These are phyloP conservation scores for Hanseniaspora lindneri DNA, from an alignment of 805 yeast species.

Conservation along the genomic window DNA sequence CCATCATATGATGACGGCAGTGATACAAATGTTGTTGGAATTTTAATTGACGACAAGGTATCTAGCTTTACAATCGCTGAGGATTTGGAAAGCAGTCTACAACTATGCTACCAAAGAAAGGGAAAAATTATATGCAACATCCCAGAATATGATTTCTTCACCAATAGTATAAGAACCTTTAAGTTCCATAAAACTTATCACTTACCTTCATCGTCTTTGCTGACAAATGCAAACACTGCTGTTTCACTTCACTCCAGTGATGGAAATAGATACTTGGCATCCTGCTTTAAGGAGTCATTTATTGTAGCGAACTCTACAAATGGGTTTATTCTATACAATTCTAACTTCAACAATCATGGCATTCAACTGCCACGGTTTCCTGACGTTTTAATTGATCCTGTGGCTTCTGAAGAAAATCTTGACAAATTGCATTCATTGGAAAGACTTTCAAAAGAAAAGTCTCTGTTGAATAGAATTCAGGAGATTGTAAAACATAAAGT, in stretches of 20 bases:
- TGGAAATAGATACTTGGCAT: neutral
- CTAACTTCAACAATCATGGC: slow-evolving; percentile 44
- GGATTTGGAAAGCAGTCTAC: slow-evolving; percentile 48
- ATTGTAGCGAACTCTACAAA: slow-evolving; percentile 48
- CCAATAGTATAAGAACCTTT: slow-evolving; percentile 26
- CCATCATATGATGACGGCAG: slow-evolving; percentile 18
- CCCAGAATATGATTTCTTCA: slow-evolving; percentile 28
- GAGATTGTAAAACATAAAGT: slow-evolving; percentile 30
- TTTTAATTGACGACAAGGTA: slow-evolving; percentile 42
- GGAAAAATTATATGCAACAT: slow-evolving; percentile 35
- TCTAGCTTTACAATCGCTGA: slow-evolving; percentile 56
- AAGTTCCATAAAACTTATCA: slow-evolving; percentile 44
- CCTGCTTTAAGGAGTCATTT: slow-evolving; percentile 53
- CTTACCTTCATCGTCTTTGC: slow-evolving; percentile 27
- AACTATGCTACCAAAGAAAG: slow-evolving; percentile 46
- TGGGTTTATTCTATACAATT: slow-evolving; percentile 50
- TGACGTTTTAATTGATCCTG: slow-evolving; percentile 27
- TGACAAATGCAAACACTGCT: no score
- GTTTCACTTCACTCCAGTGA: no score
- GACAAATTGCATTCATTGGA: slow-evolving; percentile 1
- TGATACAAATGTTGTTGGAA: slow-evolving; percentile 32
- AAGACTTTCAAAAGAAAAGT: slow-evolving; percentile 25
- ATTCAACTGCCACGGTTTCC: slow-evolving; percentile 48
- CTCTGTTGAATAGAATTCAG: slow-evolving; percentile 31
- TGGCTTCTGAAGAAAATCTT: neutral